Conservation (phyloP, 192 early-diverging fungal species). For the Umbelopsis sp. region DNA sequence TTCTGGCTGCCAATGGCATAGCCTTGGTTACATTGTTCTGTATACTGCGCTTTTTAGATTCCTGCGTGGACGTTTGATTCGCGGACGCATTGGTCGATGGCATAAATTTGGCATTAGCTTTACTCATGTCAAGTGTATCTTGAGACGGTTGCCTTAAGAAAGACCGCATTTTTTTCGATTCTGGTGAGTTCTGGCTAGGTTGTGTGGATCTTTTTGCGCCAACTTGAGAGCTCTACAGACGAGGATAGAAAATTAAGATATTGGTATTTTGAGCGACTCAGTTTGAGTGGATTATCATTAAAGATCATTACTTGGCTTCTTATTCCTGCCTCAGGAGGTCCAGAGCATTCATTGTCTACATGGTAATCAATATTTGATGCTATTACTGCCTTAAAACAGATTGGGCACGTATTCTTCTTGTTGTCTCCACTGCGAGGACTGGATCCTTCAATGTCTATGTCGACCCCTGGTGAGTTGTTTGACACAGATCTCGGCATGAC, state of each 20-base stretch:
- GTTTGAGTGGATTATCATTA: too few relatives aligned
- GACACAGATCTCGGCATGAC: background rate
- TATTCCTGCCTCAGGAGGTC: background rate
- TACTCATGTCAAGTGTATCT: background rate
- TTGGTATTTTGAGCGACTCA: too few relatives aligned
- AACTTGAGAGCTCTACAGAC: too few relatives aligned
- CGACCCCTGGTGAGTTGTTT: conserved; percentile 2
- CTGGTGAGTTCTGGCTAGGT: background rate
- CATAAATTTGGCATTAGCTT: background rate
- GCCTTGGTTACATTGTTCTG: conserved; percentile 34
- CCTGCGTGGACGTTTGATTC: background rate
- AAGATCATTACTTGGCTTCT: background rate
- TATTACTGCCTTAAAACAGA: conserved; percentile 19
- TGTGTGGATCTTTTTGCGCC: too few relatives aligned
- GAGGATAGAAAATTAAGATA: too few relatives aligned
- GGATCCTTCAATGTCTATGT: conserved; percentile 1
- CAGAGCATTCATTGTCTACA: too few relatives aligned
- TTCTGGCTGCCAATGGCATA: conserved; percentile 65
- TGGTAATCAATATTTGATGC: background rate
- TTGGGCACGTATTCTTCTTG: conserved; percentile 24
- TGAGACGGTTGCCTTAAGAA: too few relatives aligned
- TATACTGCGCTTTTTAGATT: conserved; percentile 33
- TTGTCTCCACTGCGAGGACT: conserved; percentile 28
- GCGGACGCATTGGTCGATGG: background rate
- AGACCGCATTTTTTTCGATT: background rate